Evolutionary conservation across 202 grass and related monocot genomes (phyloP).

Genomic region (Setaria viridis): DNA sequence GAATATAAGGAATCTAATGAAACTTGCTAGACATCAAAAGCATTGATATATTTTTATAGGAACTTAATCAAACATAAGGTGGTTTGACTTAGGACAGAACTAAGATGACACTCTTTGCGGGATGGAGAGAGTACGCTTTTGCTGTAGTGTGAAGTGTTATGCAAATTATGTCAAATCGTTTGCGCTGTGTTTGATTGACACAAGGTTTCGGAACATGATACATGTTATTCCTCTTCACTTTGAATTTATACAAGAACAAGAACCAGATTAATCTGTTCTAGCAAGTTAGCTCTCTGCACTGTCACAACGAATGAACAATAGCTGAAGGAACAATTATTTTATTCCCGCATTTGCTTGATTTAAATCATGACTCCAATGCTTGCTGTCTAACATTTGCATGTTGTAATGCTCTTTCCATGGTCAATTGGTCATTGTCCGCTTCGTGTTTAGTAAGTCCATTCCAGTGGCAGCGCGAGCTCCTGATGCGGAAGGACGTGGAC

Average conservation of each 20-base stretch:
- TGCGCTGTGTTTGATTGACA: neutral
- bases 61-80: no score
- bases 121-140: neutral
- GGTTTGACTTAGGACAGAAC: no score
- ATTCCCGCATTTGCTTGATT: neutral
- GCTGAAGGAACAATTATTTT: neutral
- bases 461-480: conserved; percentile 8
- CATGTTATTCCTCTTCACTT: neutral
- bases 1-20: no score
- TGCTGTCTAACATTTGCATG: neutral
- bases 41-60: no score
- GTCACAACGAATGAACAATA: neutral
- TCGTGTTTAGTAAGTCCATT: neutral
- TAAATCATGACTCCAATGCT: neutral
- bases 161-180: neutral
- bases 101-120: no score
- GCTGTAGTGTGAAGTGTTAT: neutral
- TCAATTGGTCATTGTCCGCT: neutral
- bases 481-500: no score
- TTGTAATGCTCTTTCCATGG: neutral
- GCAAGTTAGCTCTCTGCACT: neutral
- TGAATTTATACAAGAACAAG: neutral
- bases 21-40: no score
- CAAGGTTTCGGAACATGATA: neutral
- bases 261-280: neutral